phyloP scores from a whole-genome alignment of 495 filamentous ascomycete genomes.

The Mycothermus thermophilus region DNA sequence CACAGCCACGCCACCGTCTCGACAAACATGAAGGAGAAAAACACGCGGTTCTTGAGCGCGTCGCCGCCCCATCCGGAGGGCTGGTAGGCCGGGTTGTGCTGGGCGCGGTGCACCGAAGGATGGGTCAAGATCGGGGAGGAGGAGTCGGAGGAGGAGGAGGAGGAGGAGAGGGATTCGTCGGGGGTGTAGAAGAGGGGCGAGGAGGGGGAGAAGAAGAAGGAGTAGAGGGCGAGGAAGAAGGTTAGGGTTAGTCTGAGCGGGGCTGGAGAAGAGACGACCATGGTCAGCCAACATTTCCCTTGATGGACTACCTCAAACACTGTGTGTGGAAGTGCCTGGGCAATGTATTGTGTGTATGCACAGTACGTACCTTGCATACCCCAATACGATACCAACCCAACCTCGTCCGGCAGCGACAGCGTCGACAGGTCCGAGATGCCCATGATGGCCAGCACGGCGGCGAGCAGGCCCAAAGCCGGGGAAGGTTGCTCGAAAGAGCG shows the following conservation, averaged over 20 bases:
- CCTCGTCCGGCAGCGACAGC: conserved; percentile 56
- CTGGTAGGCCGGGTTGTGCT: conserved; percentile 13
- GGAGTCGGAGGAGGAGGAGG: neutral
- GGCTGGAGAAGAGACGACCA: no score
- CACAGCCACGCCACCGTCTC: conserved; percentile 84
- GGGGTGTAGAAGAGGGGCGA: conserved; percentile 23
- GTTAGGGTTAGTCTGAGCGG: conserved; percentile 52
- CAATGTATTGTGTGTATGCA: no score
- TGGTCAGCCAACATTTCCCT: no score
- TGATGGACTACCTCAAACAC: no score
- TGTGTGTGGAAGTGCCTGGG: no score
- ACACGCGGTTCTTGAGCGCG: conserved; percentile 59
- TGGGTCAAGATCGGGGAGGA: conserved; percentile 14
- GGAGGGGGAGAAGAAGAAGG: conserved; percentile 29
- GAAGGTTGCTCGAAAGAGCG: conserved; percentile 48
- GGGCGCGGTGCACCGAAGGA: conserved; percentile 12
- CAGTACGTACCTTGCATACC: conserved; percentile 39
- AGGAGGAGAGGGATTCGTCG: neutral
- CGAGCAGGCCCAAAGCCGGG: conserved; percentile 57
- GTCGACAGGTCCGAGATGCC: conserved; percentile 63
- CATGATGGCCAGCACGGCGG: conserved; percentile 49
- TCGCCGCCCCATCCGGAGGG: conserved; percentile 31
- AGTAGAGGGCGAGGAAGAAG: conserved; percentile 39
- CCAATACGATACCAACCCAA: conserved; percentile 49
- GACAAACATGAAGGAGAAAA: conserved; percentile 73